phyloP scores from a whole-genome alignment of 139 green algal genomes.

The Pseudopediastrum boryanum region DNA sequence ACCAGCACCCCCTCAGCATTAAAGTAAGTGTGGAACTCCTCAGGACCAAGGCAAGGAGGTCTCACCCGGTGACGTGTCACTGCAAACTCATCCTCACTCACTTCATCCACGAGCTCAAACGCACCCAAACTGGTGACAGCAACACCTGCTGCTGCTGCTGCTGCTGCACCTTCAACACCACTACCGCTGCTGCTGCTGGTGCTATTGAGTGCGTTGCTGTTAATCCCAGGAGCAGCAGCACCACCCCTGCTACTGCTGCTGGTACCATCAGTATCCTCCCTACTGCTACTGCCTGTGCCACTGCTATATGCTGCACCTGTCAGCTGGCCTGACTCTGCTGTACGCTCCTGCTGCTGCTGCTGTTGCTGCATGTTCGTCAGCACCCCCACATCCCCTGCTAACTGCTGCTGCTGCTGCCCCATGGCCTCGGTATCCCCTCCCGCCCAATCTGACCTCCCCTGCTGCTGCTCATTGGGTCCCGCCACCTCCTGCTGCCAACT shows the following conservation, averaged over 20 bases:
- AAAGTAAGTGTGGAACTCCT: slow-evolving; percentile 62
- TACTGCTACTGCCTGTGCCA: background rate
- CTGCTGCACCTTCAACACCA: slow-evolving; percentile 3
- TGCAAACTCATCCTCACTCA: slow-evolving; percentile 14
- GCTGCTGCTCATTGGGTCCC: slow-evolving; percentile 5
- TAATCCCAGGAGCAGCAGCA: slow-evolving; percentile 8
- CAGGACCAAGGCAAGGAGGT: slow-evolving; percentile 26
- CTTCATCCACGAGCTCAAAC: slow-evolving; percentile 76
- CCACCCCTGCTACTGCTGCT: slow-evolving; percentile 9
- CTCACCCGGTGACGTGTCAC: slow-evolving; percentile 3
- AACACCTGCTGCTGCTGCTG: slow-evolving; percentile 28
- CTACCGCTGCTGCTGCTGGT: background rate
- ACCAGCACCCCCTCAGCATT: slow-evolving; percentile 63
- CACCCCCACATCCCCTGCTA: too few relatives aligned
- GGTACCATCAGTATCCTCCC: background rate
- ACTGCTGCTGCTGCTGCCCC: background rate
- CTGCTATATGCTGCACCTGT: background rate
- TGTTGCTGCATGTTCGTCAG: background rate
- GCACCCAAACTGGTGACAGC: slow-evolving; percentile 59
- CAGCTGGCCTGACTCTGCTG: background rate
- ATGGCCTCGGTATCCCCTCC: background rate
- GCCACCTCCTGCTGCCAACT: slow-evolving; percentile 16
- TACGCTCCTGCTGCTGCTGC: background rate
- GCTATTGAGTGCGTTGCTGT: background rate
- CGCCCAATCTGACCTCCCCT: background rate